Percentiles rank a stretch among this genome's conserved stretches.
Evolutionary conservation across 2,329 filamentous ascomycete genomes (phyloP).

Genomic region (Salinomyces thailandicus): DNA sequence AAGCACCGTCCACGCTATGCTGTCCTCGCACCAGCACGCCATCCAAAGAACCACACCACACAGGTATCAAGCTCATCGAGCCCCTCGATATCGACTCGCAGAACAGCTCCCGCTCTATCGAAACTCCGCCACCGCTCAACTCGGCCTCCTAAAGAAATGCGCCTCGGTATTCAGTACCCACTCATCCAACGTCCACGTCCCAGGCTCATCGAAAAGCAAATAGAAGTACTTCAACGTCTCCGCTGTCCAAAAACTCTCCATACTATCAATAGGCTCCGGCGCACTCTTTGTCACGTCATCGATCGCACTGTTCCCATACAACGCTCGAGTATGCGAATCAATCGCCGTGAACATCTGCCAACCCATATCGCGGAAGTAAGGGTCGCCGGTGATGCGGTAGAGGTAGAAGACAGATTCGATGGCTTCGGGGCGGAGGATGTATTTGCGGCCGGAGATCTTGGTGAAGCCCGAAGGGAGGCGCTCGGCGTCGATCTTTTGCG

Average conservation of each 20-base stretch:
- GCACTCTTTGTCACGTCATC: constrained; percentile 46
- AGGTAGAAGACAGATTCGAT: constrained; percentile 85
- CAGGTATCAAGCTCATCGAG: too few relatives aligned
- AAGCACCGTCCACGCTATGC: too few relatives aligned
- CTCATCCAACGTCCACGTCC: constrained; percentile 56
- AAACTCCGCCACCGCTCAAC: too few relatives aligned
- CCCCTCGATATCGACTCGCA: too few relatives aligned
- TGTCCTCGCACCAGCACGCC: too few relatives aligned
- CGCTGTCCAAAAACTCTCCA: constrained; percentile 69
- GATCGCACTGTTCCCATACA: constrained; percentile 60
- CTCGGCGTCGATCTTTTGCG: constrained; percentile 28
- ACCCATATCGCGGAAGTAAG: constrained; percentile 64
- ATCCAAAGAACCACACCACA: too few relatives aligned
- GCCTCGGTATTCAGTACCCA: constrained; percentile 53
- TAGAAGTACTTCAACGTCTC: constrained; percentile 94
- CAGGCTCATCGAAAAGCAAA: constrained; percentile 61
- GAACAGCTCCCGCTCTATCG: too few relatives aligned
- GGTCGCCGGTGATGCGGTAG: constrained; percentile 78
- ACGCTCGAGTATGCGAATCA: constrained; percentile 53
- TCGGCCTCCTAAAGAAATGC: constrained; percentile 34
- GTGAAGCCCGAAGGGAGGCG: constrained; percentile 33
- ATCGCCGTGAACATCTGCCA: constrained; percentile 78
- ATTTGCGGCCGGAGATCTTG: constrained; percentile 28
- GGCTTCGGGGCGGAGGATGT: constrained; percentile 55
- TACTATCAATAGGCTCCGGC: constrained; percentile 45